Conservation (phyloP, 441 rosid genomes). For the Monsonia emarginata region DNA sequence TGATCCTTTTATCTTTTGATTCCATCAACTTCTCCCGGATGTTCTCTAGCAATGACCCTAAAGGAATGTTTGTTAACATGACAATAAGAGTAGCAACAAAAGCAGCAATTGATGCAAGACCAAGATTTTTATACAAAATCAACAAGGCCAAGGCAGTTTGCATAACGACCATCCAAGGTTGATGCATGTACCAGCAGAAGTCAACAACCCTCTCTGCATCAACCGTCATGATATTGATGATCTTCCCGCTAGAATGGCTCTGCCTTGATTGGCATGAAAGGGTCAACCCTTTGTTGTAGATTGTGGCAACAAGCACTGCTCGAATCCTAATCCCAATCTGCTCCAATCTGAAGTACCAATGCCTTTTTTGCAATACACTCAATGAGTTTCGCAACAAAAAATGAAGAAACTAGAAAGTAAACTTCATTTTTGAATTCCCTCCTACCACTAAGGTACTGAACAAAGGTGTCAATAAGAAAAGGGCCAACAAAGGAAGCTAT, state of each 20-base stretch:
- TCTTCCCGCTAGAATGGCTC: conserved; percentile 48
- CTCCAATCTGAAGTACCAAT: conserved; percentile 38
- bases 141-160: conserved; percentile 40
- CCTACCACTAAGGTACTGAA: conserved; percentile 59
- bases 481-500: conserved; percentile 67
- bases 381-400: conserved; percentile 41
- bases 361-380: conserved; percentile 40
- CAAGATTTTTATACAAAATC: conserved; percentile 47
- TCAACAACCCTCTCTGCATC: conserved; percentile 53
- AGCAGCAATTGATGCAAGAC: conserved; percentile 41
- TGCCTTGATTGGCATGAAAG: conserved; percentile 43
- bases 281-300: conserved; percentile 48
- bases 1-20: conserved; percentile 47
- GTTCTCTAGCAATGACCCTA: conserved; percentile 36
- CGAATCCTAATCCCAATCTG: conserved; percentile 37
- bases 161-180: conserved; percentile 38
- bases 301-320: conserved; percentile 28
- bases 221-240: conserved; percentile 51
- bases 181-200: conserved; percentile 42
- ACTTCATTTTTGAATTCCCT: conserved; percentile 37
- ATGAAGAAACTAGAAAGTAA: conserved; percentile 32
- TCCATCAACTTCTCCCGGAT: conserved; percentile 47
- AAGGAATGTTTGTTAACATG: conserved; percentile 43
- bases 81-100: conserved; percentile 33
- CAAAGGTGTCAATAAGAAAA: conserved; percentile 62